phyloP scores from a whole-genome alignment of 345 rosid genomes.

The Salix udensis region DNA sequence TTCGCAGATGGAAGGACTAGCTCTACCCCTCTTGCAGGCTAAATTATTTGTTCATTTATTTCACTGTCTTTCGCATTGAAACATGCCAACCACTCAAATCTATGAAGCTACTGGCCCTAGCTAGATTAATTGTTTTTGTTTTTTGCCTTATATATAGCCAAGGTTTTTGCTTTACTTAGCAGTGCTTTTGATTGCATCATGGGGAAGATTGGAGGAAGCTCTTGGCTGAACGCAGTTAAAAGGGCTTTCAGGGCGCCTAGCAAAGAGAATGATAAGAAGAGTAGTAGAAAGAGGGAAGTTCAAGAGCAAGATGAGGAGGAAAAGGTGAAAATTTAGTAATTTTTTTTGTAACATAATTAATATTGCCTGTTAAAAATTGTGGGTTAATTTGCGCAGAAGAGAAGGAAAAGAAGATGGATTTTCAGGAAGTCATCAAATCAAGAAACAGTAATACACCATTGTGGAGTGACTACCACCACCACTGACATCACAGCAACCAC shows the following conservation, averaged over 20 bases:
- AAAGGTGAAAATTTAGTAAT: slow-evolving; percentile 25
- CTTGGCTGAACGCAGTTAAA: slow-evolving; percentile 26
- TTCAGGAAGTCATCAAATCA: slow-evolving; percentile 10
- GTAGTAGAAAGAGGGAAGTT: slow-evolving; percentile 30
- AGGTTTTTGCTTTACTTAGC: not conserved
- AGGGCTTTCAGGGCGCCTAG: slow-evolving; percentile 25
- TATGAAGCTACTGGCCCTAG: slow-evolving; percentile 3
- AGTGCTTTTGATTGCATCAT: not conserved
- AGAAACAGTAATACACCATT: slow-evolving; percentile 25
- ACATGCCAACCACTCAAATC: slow-evolving; percentile 24
- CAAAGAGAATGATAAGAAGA: slow-evolving; percentile 13
- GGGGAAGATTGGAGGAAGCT: slow-evolving; percentile 22
- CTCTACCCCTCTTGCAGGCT: slow-evolving; percentile 9
- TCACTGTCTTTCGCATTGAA: slow-evolving; percentile 27
- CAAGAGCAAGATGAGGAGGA: slow-evolving; percentile 54
- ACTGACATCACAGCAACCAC: slow-evolving; percentile 9
- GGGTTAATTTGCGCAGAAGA: slow-evolving; percentile 10
- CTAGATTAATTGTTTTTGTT: not conserved
- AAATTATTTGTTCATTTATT: slow-evolving; percentile 18
- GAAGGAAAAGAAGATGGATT: slow-evolving; percentile 26
- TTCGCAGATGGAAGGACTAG: slow-evolving; percentile 32
- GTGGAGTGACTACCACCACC: slow-evolving; percentile 20
- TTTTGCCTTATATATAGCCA: not conserved
- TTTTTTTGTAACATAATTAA: not conserved
- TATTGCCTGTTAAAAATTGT: not conserved